Conservation (phyloP, 768 basidiomycete genomes). For the Hebeloma cylindrosporum region DNA sequence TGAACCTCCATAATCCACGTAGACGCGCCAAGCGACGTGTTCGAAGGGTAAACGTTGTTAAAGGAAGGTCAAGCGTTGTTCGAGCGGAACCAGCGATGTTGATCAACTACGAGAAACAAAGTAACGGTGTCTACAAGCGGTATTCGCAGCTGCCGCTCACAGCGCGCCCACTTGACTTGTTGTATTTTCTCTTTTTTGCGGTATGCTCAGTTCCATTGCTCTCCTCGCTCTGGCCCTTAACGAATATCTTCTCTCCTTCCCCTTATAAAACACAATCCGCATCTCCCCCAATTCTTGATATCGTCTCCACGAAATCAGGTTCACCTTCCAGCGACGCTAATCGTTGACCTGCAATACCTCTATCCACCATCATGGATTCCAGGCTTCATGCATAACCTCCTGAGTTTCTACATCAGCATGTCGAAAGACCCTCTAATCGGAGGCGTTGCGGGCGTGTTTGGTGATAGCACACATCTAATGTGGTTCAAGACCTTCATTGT, state of each 20-base stretch:
- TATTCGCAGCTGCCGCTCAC: constrained; percentile 37
- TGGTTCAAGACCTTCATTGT: constrained; percentile 68
- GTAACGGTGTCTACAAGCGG: constrained; percentile 4
- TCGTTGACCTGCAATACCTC: constrained; percentile 70
- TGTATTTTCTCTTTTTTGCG: constrained; percentile 73
- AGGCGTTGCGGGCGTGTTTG: constrained; percentile 44
- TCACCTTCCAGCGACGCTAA: constrained; percentile 67
- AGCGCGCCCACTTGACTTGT: constrained; percentile 59
- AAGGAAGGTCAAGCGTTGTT: no score
- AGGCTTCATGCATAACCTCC: constrained; percentile 40
- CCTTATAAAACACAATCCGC: no score
- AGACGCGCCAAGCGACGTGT: no score
- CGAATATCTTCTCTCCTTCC: no score
- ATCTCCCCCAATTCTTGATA: no score
- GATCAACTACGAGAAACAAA: constrained; percentile 23
- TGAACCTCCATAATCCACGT: no score
- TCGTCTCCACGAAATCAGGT: no score
- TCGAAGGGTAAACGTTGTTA: no score
- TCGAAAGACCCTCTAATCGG: constrained; percentile 71
- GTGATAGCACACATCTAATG: constrained; percentile 36
- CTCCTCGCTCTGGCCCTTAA: no score
- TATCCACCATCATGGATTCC: constrained; percentile 57
- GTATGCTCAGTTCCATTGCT: constrained; percentile 39
- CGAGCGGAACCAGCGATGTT: no score
- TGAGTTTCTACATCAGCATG: constrained; percentile 50